Evolutionary conservation across 495 filamentous ascomycete genomes (phyloP).

Genomic region (Penicillium goetzii): DNA sequence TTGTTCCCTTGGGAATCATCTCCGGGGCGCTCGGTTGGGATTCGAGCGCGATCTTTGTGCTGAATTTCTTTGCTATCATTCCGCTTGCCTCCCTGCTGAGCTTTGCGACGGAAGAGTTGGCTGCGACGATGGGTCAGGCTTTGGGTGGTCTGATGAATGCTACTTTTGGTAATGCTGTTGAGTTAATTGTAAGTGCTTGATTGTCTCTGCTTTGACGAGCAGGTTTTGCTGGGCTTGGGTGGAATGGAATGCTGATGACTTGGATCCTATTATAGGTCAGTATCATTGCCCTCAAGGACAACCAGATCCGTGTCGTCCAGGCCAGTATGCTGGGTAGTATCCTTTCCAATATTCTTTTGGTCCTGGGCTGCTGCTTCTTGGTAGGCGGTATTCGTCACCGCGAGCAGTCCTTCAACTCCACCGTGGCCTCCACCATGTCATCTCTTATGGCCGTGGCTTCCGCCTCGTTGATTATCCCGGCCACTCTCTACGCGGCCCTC

Average conservation of each 20-base stretch:
- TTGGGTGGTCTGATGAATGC: slow-evolving; percentile 93
- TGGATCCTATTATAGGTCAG: slow-evolving; percentile 68
- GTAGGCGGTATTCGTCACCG: slow-evolving; percentile 71
- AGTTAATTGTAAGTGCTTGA: slow-evolving; percentile 77
- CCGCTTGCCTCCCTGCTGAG: slow-evolving; percentile 90
- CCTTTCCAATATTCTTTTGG: slow-evolving; percentile 91
- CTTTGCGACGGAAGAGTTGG: slow-evolving; percentile 94
- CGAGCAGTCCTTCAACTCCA: slow-evolving; percentile 81
- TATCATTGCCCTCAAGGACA: slow-evolving; percentile 83
- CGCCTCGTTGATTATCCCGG: slow-evolving; percentile 91
- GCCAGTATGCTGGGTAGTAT: slow-evolving; percentile 98
- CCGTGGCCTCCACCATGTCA: slow-evolving; percentile 92
- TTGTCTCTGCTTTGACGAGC: slow-evolving; percentile 6
- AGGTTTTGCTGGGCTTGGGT: neutral
- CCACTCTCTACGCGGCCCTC: slow-evolving; percentile 70
- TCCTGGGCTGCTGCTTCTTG: slow-evolving; percentile 96
- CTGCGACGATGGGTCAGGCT: slow-evolving; percentile 81
- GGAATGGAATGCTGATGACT: slow-evolving; percentile 17
- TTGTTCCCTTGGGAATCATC: slow-evolving; percentile 87
- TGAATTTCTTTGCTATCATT: slow-evolving; percentile 97
- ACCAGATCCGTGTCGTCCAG: slow-evolving; percentile 93
- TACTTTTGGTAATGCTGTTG: slow-evolving; percentile 97
- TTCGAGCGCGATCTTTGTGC: slow-evolving; percentile 74
- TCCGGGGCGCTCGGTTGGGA: slow-evolving; percentile 73
- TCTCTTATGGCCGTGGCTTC: slow-evolving; percentile 93